Evolutionary conservation across 495 filamentous ascomycete genomes (phyloP).

Genomic region (Daldinia grandis): DNA sequence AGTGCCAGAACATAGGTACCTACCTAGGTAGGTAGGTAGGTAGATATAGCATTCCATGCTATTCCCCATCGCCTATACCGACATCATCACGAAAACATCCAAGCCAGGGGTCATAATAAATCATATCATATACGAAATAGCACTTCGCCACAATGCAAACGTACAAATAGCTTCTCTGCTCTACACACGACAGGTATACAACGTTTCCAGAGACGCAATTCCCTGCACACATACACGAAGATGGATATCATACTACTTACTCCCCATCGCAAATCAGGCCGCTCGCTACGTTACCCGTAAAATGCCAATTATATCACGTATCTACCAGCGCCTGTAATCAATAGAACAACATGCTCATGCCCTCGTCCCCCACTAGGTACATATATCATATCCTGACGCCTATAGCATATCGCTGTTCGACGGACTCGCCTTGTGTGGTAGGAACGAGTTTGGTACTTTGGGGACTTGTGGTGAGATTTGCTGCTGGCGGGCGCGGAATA

Average conservation of each 20-base stretch:
- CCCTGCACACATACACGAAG: neutral
- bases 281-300: conserved; percentile 7
- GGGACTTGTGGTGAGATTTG: conserved; percentile 64
- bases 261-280: neutral
- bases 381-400: conserved; percentile 1
- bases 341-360: conserved; percentile 1
- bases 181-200: conserved; percentile 10
- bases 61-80: neutral
- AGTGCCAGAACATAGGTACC: no score
- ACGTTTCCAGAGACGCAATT: neutral
- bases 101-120: neutral
- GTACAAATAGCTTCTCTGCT: conserved; percentile 13
- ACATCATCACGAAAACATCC: neutral
- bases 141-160: neutral
- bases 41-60: no score
- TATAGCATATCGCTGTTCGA: conserved; percentile 35
- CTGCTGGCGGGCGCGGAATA: conserved; percentile 55
- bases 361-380: conserved; percentile 3
- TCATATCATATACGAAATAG: no score
- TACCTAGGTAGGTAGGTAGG: no score
- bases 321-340: conserved; percentile 4
- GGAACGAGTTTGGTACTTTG: conserved; percentile 61
- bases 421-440: conserved; percentile 42
- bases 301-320: conserved; percentile 23
- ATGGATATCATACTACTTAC: conserved; percentile 14